Base-by-base conservation (phyloP, 2,329 filamentous ascomycete genomes). In the Triangularia setosa region DNA sequence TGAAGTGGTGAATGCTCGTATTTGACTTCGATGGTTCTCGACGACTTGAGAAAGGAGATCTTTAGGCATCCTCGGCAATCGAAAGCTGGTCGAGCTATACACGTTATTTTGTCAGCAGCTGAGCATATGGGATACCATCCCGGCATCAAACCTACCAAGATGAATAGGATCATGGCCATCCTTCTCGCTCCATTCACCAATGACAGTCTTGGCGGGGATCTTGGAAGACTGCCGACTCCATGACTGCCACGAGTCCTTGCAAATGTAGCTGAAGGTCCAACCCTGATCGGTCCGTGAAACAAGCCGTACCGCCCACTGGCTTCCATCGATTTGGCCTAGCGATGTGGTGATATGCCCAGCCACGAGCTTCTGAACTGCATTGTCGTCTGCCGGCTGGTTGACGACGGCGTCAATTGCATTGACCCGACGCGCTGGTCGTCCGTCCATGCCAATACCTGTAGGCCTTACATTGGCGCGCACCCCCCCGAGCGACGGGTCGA, bases 1-100 rank as follows among this genome's bases (percentile, higher is more conserved):
- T 87, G 85, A n/a, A 87, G 70, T 3, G 80, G 81, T 0, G 81
- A 84, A 68, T 87, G 85, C 30, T 83, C 79, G 69, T 87, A 86
- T 64, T 82, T 82, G 61, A 87, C 75, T 11, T 79, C 77, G 44
- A 87, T 80, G 8, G 76, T 74, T 30, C 80, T 79, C 28, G 75
- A 78, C 24, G 76, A 77, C 62, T 79, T 80, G 6, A 79, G 78
- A 67, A 87, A 87, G 0, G 77, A 72, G 53, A 87, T 77, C 2
- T 74, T 77, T 18, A 87, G 72, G 0, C 77, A 76, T 18, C 85
- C 85, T 40, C 82, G 79, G 65, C 85, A 87, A 69, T 87, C 84
- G 67, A 86, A 87, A 0, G 84, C 84, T 60, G 85, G 85, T 14
- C 85, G 82, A 27, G 75, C 83, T 84, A 66, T 16, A 27, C n/a